Evolutionary conservation across 1,139 yeast genomes (phyloP).

Genomic region (Nematodospora anomalae): DNA sequence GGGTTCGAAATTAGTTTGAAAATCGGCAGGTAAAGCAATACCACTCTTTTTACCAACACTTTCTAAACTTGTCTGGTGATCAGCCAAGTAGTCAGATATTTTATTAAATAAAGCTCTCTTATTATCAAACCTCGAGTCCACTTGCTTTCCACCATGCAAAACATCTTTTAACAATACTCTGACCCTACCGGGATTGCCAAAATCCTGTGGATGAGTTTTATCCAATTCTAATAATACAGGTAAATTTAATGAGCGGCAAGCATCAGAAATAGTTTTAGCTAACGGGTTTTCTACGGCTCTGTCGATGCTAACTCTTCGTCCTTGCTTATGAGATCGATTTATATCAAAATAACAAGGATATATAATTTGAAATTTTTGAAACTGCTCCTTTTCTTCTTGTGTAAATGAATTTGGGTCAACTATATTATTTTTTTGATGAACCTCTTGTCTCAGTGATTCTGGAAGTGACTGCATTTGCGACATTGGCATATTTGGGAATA

Average conservation of each 20-base stretch:
- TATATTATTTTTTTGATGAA: slow-evolving; percentile 22
- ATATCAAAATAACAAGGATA: slow-evolving; percentile 94
- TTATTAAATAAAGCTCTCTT: slow-evolving; percentile 68
- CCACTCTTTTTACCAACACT: slow-evolving; percentile 52
- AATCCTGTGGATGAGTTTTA: slow-evolving; percentile 93
- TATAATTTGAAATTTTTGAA: slow-evolving; percentile 67
- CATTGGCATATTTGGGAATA: slow-evolving; percentile 27
- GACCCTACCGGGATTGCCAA: slow-evolving; percentile 95
- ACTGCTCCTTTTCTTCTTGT: slow-evolving; percentile 57
- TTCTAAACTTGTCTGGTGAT: slow-evolving; percentile 71
- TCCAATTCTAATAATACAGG: slow-evolving; percentile 71
- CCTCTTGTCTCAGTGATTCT: slow-evolving; percentile 9
- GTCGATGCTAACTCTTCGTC: slow-evolving; percentile 71
- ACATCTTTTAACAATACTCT: slow-evolving; percentile 63
- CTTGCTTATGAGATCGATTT: slow-evolving; percentile 72
- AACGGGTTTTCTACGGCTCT: slow-evolving; percentile 83
- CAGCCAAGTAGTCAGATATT: slow-evolving; percentile 61
- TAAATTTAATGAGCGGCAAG: slow-evolving; percentile 46
- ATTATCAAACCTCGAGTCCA: slow-evolving; percentile 43
- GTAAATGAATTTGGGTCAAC: slow-evolving; percentile 40
- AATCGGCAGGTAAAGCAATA: slow-evolving; percentile 65
- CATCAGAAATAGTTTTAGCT: slow-evolving; percentile 79
- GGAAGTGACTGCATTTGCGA: slow-evolving; percentile 13
- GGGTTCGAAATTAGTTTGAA: slow-evolving; percentile 50
- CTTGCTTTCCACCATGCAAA: slow-evolving; percentile 39